A percentile compares a stretch with the other conserved stretches of the same genome.
Evolutionary conservation across 2,329 filamentous ascomycete species (phyloP).

Genomic region (Monilinia fructigena): DNA sequence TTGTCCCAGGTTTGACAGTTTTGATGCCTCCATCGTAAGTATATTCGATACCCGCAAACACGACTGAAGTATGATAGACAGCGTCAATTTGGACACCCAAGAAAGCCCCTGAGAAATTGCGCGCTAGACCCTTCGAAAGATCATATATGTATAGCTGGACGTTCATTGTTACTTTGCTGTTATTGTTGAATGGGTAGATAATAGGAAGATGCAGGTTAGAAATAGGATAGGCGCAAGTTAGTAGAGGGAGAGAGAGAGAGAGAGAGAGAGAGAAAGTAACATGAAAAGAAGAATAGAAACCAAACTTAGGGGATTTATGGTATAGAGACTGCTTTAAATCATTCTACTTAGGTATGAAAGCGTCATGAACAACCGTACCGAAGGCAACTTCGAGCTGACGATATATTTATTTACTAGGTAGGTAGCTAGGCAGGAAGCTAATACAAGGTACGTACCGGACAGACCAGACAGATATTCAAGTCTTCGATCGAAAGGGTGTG

Average conservation of each 20-base stretch:
- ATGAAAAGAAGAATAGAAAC: constrained; percentile 11
- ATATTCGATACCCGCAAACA: constrained; percentile 82
- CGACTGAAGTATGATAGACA: constrained; percentile 90
- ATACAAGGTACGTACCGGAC: too few relatives aligned
- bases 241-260: background rate
- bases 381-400: constrained; percentile 23
- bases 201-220: constrained; percentile 1
- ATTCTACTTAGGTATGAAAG: background rate
- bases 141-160: constrained; percentile 78
- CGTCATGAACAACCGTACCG: background rate
- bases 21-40: constrained; percentile 88
- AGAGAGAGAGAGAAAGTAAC: constrained; percentile 15
- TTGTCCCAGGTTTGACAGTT: constrained; percentile 73
- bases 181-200: background rate
- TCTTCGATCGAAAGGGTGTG: background rate
- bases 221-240: constrained; percentile 7
- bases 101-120: constrained; percentile 50
- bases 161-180: constrained; percentile 54
- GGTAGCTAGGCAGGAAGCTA: too few relatives aligned
- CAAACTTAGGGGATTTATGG: constrained; percentile 6
- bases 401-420: background rate
- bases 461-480: background rate
- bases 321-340: background rate
- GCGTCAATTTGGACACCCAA: constrained; percentile 78
- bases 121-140: constrained; percentile 60